A percentile compares a stretch with the other conserved stretches of the same genome.
These are phyloP conservation scores for Isatis lusitanica DNA, from an alignment of 441 rosid species.

Conservation along the genomic window DNA sequence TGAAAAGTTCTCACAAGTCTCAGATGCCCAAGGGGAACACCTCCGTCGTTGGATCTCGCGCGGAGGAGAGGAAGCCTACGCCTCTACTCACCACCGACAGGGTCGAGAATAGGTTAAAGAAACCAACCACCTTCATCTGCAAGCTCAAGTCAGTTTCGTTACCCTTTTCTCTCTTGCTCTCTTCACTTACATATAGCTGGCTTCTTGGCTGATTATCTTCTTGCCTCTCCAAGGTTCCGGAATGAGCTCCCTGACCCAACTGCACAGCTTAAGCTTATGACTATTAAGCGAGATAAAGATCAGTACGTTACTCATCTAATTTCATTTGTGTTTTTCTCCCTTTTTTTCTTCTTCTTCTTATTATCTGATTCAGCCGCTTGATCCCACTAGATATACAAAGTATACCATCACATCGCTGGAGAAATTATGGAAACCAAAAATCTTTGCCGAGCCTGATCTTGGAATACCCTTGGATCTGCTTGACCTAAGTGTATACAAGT, in stretches of 20 bases:
- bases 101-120: constrained; percentile 87
- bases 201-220: neutral
- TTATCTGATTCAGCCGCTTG: neutral
- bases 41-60: constrained; percentile 65
- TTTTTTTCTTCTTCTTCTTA: neutral
- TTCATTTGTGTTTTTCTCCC: neutral
- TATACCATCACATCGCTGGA: constrained; percentile 88
- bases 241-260: constrained; percentile 98
- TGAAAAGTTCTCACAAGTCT: constrained; percentile 52
- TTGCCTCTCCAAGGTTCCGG: constrained; percentile 62
- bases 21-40: constrained; percentile 70
- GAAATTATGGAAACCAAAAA: constrained; percentile 85
- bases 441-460: constrained; percentile 94
- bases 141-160: constrained; percentile 83
- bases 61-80: constrained; percentile 80
- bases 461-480: constrained; percentile 98
- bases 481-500: constrained; percentile 97
- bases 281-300: constrained; percentile 77
- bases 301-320: constrained; percentile 50
- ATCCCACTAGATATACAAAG: constrained; percentile 65
- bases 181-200: neutral
- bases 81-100: constrained; percentile 78
- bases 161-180: neutral
- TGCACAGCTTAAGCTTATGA: constrained; percentile 89
- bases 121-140: constrained; percentile 98